Conservation (phyloP, 495 filamentous ascomycete genomes). For the Aspergillus conjunctus region DNA sequence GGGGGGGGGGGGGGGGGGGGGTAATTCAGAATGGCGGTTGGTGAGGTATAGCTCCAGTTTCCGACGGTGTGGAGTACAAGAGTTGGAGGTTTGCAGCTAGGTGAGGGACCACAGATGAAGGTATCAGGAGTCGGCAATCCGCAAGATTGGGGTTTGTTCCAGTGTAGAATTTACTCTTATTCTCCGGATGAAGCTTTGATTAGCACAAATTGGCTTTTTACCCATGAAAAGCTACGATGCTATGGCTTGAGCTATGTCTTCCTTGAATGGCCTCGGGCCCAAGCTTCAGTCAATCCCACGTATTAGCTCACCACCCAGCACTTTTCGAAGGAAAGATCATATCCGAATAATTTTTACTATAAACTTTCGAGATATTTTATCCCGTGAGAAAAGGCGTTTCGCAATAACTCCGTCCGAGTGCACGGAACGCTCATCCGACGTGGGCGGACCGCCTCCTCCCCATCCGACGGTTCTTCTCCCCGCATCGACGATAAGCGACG, state of each 20-base stretch:
- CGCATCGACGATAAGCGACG: slow-evolving; percentile 14
- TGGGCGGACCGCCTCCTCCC: slow-evolving; percentile 13
- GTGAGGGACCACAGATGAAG: not conserved
- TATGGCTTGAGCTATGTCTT: too few relatives aligned
- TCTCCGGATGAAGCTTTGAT: too few relatives aligned
- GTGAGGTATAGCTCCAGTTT: slow-evolving; percentile 1
- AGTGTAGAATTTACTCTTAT: too few relatives aligned
- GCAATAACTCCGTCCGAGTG: not conserved
- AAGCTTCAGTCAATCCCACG: too few relatives aligned
- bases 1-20: too few relatives aligned
- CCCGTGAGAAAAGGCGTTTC: not conserved
- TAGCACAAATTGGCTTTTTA: too few relatives aligned
- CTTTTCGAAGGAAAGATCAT: too few relatives aligned
- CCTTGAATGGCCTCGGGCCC: too few relatives aligned
- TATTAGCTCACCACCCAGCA: too few relatives aligned
- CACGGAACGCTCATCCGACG: slow-evolving; percentile 15
- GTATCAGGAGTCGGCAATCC: not conserved
- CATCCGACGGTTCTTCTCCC: slow-evolving; percentile 4
- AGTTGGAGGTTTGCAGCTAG: not conserved
- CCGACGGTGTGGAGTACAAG: not conserved
- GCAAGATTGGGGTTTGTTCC: too few relatives aligned
- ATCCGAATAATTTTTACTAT: not conserved
- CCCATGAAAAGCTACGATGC: too few relatives aligned
- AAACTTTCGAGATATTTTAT: not conserved
- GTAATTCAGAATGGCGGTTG: not conserved